These are phyloP conservation scores for Picochlorum sp. DNA, from an alignment of 139 green algal species.

Conservation along the genomic window DNA sequence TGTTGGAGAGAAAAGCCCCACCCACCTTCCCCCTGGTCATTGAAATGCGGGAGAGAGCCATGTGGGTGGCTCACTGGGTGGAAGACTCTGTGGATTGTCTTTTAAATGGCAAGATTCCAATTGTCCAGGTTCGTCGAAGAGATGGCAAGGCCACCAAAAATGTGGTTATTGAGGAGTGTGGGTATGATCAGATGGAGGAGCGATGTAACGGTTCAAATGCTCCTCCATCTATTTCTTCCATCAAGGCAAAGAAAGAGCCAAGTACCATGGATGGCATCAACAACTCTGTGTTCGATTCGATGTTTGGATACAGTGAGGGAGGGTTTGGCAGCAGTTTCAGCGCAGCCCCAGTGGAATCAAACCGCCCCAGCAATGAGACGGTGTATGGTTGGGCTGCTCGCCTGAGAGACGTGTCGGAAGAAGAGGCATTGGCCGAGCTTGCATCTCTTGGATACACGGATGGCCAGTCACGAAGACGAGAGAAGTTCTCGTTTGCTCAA, in stretches of 20 bases:
- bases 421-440: constrained; percentile 37
- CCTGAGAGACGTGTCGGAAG: constrained; percentile 41
- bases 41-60: constrained; percentile 84
- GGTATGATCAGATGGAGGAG: constrained; percentile 29
- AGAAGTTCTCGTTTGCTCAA: constrained; percentile 7
- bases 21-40: constrained; percentile 92
- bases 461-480: not conserved
- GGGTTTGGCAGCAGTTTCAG: constrained; percentile 8
- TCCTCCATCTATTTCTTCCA: too few species aligned
- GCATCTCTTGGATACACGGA: constrained; percentile 27
- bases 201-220: not conserved
- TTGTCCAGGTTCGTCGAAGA: constrained; percentile 62
- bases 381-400: constrained; percentile 48
- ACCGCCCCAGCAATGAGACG: constrained; percentile 2
- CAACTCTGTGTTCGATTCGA: constrained; percentile 29
- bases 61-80: constrained; percentile 81
- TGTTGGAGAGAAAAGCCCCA: constrained; percentile 84
- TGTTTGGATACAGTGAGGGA: constrained; percentile 29
- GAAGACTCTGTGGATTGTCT: constrained; percentile 76
- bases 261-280: constrained; percentile 15
- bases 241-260: not conserved
- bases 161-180: constrained; percentile 23
- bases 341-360: not conserved
- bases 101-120: constrained; percentile 56
- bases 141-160: constrained; percentile 22